Evolutionary conservation across 257 asterid genomes (phyloP).

Genomic region (Knoxia roxburghii): DNA sequence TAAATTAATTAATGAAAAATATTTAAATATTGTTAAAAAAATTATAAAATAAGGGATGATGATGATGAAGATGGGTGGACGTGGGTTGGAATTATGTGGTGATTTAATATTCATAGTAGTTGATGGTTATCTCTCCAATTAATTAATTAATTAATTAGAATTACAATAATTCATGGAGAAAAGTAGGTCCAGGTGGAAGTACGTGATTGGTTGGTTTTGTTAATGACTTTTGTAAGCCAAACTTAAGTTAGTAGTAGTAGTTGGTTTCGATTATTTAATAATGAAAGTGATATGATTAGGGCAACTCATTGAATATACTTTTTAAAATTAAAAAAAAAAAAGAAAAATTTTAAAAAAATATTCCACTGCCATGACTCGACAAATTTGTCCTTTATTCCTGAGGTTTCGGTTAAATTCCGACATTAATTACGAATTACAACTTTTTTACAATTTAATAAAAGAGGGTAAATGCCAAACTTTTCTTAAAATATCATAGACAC

Average conservation of each 20-base stretch:
- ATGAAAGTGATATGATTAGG: slow-evolving; percentile 29
- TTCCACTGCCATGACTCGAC: slow-evolving; percentile 15
- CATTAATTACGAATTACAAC: background rate
- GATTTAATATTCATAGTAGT: slow-evolving; percentile 19
- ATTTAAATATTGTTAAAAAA: too few relatives aligned
- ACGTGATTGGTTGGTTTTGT: slow-evolving; percentile 25
- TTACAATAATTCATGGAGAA: slow-evolving; percentile 5
- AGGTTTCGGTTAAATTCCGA: background rate
- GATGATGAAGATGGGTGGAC: slow-evolving; percentile 23
- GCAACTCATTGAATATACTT: slow-evolving; percentile 14
- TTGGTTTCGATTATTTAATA: slow-evolving; percentile 9
- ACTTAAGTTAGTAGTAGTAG: background rate
- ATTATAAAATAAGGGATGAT: slow-evolving; percentile 24
- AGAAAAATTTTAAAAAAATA: background rate
- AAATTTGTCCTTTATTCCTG: slow-evolving; percentile 25
- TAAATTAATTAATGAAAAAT: too few relatives aligned
- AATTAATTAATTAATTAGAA: slow-evolving; percentile 7
- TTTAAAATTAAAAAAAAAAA: background rate
- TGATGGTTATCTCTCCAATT: slow-evolving; percentile 22
- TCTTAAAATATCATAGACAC: too few relatives aligned
- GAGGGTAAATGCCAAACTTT: too few relatives aligned
- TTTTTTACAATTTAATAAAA: too few relatives aligned
- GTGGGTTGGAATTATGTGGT: slow-evolving; percentile 27
- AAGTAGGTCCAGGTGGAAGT: slow-evolving; percentile 46
- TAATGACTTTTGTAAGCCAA: slow-evolving; percentile 9